Evolutionary conservation across 163 green algal species (phyloP).

Genomic region (Prototheca cutis): DNA sequence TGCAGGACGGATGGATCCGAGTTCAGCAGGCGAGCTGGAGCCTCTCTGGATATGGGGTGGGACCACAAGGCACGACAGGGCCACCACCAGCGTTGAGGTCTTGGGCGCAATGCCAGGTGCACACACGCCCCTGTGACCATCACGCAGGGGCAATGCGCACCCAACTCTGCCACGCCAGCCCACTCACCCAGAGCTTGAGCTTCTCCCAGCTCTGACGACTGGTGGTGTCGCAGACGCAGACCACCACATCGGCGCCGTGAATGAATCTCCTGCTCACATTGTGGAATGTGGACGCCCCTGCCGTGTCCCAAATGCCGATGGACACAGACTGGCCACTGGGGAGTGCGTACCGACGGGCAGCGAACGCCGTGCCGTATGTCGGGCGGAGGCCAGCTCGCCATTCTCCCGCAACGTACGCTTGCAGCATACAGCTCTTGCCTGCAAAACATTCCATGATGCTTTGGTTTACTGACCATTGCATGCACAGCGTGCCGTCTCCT

Average conservation of each 20-base stretch:
- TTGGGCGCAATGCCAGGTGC: background rate
- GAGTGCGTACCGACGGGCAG: background rate
- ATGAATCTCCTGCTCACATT: conserved; percentile 8
- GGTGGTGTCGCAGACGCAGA: conserved; percentile 7
- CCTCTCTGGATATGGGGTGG: too few relatives aligned
- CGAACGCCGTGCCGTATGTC: conserved; percentile 9
- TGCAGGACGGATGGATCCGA: too few relatives aligned
- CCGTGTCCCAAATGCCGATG: conserved; percentile 11
- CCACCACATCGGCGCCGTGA: background rate
- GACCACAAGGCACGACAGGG: too few relatives aligned
- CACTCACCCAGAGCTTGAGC: conserved; percentile 14
- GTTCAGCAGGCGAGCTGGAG: too few relatives aligned
- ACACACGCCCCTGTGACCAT: background rate
- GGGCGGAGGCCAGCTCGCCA: background rate
- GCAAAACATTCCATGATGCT: background rate
- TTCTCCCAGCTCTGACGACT: conserved; percentile 10
- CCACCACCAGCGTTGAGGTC: too few relatives aligned
- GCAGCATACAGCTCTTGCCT: conserved; percentile 18
- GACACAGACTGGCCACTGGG: background rate
- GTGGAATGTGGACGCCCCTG: conserved; percentile 5
- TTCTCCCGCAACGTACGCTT: background rate
- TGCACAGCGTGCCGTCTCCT: too few relatives aligned
- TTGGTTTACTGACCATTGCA: too few relatives aligned
- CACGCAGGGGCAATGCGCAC: background rate
- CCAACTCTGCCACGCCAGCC: background rate